Evolutionary conservation across 495 filamentous ascomycete species (phyloP).

Genomic region (Penicilliopsis zonata): DNA sequence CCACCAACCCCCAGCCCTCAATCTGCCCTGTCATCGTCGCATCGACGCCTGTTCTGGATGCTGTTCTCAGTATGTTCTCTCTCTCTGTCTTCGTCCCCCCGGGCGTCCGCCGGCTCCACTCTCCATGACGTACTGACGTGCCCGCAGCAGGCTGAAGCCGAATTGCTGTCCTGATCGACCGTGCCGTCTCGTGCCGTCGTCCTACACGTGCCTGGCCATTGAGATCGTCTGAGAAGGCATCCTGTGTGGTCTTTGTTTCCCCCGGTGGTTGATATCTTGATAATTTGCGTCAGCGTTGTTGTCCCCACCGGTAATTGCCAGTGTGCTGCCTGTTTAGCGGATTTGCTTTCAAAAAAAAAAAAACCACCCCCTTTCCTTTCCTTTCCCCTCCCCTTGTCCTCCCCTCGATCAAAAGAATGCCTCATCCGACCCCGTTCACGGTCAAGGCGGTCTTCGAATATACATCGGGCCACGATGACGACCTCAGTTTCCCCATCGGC

Average conservation of each 20-base stretch:
- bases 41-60: neutral
- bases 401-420: constrained; percentile 44
- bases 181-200: neutral
- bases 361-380: too few relatives aligned
- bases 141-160: neutral
- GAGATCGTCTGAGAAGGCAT: neutral
- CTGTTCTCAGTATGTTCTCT: constrained; percentile 1
- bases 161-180: neutral
- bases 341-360: too few relatives aligned
- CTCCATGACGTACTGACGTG: neutral
- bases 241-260: neutral
- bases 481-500: constrained; percentile 73
- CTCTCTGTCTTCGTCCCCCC: constrained; percentile 1
- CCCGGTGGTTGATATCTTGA: neutral
- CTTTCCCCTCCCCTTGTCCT: neutral
- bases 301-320: too few relatives aligned
- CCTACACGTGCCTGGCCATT: neutral
- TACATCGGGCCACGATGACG: constrained; percentile 79
- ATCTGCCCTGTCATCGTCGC: neutral
- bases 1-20: too few relatives aligned
- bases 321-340: neutral
- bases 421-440: constrained; percentile 70
- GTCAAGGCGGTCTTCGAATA: constrained; percentile 96
- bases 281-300: too few relatives aligned
- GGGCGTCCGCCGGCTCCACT: neutral